These are phyloP conservation scores for Medicago arabica DNA, from an alignment of 306 rosid genomes.

Conservation along the genomic window DNA sequence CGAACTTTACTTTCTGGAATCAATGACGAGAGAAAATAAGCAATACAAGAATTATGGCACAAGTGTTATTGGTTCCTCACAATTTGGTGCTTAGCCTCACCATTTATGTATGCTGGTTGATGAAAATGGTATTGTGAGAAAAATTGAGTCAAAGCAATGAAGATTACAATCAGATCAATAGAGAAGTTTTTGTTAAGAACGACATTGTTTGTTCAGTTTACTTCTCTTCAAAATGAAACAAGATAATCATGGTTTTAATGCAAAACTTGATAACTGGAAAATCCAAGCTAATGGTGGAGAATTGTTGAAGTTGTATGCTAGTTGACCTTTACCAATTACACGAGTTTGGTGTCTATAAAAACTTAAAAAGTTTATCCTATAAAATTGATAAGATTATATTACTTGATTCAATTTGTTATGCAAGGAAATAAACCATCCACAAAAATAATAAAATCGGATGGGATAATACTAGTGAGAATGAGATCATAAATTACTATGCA, in stretches of 20 bases:
- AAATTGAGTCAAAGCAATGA: no score
- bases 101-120: no score
- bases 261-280: neutral
- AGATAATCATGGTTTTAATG: neutral
- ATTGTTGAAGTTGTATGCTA: neutral
- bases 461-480: neutral
- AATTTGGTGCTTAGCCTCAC: no score
- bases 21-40: no score
- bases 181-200: no score
- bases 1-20: no score
- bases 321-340: neutral
- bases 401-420: neutral
- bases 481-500: constrained; percentile 1
- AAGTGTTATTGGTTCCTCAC: no score
- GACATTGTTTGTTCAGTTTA: no score
- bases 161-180: no score
- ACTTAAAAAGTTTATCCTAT: constrained; percentile 1
- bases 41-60: no score
- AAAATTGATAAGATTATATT: neutral
- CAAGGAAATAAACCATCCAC: constrained; percentile 10
- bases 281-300: constrained; percentile 5
- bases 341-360: neutral
- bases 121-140: no score
- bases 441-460: constrained; percentile 6
- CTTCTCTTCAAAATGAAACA: constrained; percentile 1